A percentile compares a stretch with the other conserved stretches of the same genome.
Conservation (phyloP, 2,329 filamentous ascomycete genomes). For the Hypoxylon sp. region DNA sequence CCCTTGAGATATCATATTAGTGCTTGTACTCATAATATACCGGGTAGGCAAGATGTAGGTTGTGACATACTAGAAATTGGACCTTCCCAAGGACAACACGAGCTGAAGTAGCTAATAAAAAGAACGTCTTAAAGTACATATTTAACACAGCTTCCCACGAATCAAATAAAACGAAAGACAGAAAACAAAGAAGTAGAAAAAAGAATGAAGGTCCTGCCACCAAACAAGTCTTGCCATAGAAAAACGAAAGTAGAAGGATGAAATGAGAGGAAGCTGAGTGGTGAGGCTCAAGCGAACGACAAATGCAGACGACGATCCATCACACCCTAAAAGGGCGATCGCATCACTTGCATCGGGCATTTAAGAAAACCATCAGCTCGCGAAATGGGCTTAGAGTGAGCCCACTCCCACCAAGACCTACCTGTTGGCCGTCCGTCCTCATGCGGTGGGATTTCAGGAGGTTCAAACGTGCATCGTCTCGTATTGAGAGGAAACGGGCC, state of each 20-base stretch:
- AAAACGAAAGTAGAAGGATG: constrained; percentile 8
- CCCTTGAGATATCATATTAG: constrained; percentile 51
- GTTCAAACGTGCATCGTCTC: constrained; percentile 39
- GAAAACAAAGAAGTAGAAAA: constrained; percentile 22
- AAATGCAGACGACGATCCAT: constrained; percentile 34
- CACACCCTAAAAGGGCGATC: constrained; percentile 19
- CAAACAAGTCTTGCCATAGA: constrained; percentile 23
- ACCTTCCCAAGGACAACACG: constrained; percentile 49
- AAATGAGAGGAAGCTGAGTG: constrained; percentile 22
- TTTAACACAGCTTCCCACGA: constrained; percentile 45
- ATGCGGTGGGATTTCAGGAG: constrained; percentile 38
- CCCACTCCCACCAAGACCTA: constrained; percentile 7
- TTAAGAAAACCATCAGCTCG: constrained; percentile 27
- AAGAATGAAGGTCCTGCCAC: constrained; percentile 34
- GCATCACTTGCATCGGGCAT: constrained; percentile 30
- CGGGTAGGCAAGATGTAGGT: neutral
- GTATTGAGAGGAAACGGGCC: constrained; percentile 30
- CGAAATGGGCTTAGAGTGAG: constrained; percentile 22
- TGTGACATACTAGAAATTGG: constrained; percentile 50
- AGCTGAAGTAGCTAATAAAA: constrained; percentile 41
- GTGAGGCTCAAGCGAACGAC: constrained; percentile 36
- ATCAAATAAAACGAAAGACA: constrained; percentile 30
- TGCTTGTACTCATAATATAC: neutral
- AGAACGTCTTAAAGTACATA: constrained; percentile 49
- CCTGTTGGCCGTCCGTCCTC: constrained; percentile 8